Evolutionary conservation across 169 alveolate genomes (phyloP).

Genomic region (Plasmodium berghei): DNA sequence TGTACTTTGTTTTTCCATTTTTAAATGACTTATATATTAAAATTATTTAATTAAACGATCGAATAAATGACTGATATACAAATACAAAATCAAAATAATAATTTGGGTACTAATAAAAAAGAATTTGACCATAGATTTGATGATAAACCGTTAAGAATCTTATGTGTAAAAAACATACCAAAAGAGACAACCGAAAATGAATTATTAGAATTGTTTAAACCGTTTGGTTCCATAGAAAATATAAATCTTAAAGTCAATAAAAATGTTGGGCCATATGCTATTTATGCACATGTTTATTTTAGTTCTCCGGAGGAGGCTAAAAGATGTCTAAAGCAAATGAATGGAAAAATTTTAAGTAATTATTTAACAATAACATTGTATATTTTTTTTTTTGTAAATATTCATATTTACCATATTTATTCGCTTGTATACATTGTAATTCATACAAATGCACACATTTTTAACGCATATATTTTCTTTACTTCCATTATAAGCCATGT

Average conservation of each 20-base stretch:
- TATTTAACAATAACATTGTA: not conserved
- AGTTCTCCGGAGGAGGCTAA: conserved; percentile 77
- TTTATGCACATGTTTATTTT: conserved; percentile 72
- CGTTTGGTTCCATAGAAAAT: conserved; percentile 75
- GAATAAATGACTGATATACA: conserved; percentile 73
- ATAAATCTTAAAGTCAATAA: conserved; percentile 73
- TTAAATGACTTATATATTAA: conserved; percentile 15
- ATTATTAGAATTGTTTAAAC: conserved; percentile 58
- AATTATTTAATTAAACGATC: conserved; percentile 8
- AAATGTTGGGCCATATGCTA: conserved; percentile 76
- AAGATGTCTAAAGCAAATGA: conserved; percentile 72
- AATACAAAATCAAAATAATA: conserved; percentile 74
- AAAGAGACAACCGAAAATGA: conserved; percentile 76
- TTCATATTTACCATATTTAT: not conserved
- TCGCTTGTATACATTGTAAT: not conserved
- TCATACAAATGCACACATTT: not conserved
- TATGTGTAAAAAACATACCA: conserved; percentile 75
- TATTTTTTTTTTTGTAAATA: not conserved
- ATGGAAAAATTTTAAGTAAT: conserved; percentile 76
- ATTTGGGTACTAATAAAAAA: conserved; percentile 59
- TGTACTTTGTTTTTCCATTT: conserved; percentile 21
- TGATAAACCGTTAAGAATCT: conserved; percentile 57
- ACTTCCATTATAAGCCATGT: not conserved
- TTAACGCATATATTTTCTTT: not conserved
- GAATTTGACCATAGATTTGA: conserved; percentile 64